Conservation (phyloP, 2,329 filamentous ascomycete genomes). For the Trichoderma asperellum region DNA sequence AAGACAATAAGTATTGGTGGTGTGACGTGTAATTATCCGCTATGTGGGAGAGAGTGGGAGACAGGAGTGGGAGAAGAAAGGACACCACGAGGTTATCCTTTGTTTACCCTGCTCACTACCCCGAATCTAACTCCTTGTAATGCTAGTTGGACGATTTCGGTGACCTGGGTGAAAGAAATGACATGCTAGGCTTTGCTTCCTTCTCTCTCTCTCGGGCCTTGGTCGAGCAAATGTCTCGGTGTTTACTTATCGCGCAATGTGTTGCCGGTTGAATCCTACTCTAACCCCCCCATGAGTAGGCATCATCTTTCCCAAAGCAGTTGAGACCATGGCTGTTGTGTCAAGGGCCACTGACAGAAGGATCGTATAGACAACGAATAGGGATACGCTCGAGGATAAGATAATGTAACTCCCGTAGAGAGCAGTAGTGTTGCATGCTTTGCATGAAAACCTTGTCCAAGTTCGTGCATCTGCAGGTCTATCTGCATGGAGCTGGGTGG, state of each 20-base stretch:
- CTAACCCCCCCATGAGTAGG: not conserved
- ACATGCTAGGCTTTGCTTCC: not conserved
- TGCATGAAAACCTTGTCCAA: not conserved
- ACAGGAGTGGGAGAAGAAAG: not conserved
- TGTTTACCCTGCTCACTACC: not conserved
- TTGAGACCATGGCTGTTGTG: not conserved
- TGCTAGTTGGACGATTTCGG: not conserved
- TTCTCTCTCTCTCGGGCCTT: not conserved
- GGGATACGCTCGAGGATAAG: not conserved
- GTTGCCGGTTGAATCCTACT: not conserved
- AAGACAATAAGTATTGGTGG: not conserved
- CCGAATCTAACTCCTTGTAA: not conserved
- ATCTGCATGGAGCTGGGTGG: not conserved
- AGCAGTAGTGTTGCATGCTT: not conserved
- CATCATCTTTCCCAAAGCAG: slow-evolving; percentile 3
- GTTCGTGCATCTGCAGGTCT: not conserved
- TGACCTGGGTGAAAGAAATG: not conserved
- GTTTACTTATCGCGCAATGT: slow-evolving; percentile 9
- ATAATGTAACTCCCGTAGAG: not conserved
- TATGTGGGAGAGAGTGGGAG: not conserved
- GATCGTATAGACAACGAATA: not conserved
- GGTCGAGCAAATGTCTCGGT: slow-evolving; percentile 2
- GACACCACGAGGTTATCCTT: not conserved
- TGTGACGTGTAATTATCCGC: slow-evolving; percentile 13
- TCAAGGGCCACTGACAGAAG: not conserved